phyloP scores from a whole-genome alignment of 768 basidiomycete species.

The Auricularia heimuer region DNA sequence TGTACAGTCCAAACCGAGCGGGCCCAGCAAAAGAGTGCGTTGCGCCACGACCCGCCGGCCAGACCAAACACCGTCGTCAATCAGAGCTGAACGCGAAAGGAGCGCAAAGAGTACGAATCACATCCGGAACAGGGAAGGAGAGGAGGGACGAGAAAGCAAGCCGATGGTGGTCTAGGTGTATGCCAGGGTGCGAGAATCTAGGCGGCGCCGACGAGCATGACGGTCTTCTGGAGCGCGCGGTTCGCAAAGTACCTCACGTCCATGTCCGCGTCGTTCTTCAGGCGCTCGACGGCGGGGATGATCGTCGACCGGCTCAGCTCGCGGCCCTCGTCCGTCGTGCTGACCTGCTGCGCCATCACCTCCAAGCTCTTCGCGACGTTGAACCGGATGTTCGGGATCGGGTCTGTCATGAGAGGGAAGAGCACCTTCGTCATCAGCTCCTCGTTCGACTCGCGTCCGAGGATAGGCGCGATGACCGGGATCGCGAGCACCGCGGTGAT shows the following conservation, averaged over 20 bases:
- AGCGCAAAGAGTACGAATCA: too few relatives aligned
- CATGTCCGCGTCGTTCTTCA: constrained; percentile 83
- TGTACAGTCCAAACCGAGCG: too few relatives aligned
- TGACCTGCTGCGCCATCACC: constrained; percentile 68
- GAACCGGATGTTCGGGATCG: constrained; percentile 98
- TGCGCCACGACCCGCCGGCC: too few relatives aligned
- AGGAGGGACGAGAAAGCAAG: too few relatives aligned
- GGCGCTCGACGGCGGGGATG: constrained; percentile 73
- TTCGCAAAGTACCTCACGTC: constrained; percentile 93
- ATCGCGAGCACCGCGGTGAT: constrained; percentile 99
- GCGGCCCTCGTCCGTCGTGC: constrained; percentile 53
- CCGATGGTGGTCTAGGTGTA: too few relatives aligned
- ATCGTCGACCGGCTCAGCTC: constrained; percentile 67
- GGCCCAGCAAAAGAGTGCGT: too few relatives aligned
- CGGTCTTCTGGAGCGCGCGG: constrained; percentile 56
- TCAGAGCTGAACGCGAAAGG: too few relatives aligned
- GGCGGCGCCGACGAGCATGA: background rate
- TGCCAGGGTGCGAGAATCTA: background rate
- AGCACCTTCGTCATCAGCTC: constrained; percentile 79
- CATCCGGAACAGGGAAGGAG: too few relatives aligned
- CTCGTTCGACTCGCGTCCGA: constrained; percentile 74
- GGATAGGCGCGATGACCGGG: constrained; percentile 90
- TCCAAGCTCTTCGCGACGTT: constrained; percentile 95
- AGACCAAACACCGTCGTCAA: too few relatives aligned
- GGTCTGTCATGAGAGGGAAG: constrained; percentile 71